A percentile compares a stretch with the other conserved stretches of the same genome.
phyloP scores from a whole-genome alignment of 2,329 filamentous ascomycete genomes.

The Dactylellina parvicollis region DNA sequence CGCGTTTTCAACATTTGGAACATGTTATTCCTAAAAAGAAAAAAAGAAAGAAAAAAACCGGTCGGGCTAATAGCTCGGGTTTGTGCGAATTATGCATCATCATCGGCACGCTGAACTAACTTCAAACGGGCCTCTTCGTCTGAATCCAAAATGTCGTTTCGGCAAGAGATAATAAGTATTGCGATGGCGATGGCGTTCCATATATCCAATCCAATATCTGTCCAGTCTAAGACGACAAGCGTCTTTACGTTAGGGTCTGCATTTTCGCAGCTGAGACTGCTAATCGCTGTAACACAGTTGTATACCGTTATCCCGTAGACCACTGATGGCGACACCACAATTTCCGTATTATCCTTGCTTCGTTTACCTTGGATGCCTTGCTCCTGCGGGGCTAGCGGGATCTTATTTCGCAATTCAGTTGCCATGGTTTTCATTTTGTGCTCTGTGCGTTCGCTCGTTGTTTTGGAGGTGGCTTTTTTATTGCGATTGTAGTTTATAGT shows the following conservation, averaged over 20 bases:
- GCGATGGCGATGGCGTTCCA: slow-evolving; percentile 50
- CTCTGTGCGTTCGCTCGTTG: slow-evolving; percentile 39
- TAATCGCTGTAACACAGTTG: slow-evolving; percentile 46
- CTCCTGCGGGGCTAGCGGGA: neutral
- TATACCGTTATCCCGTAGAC: slow-evolving; percentile 47
- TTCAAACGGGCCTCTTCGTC: slow-evolving; percentile 43
- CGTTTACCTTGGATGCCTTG: neutral
- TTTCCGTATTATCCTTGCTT: neutral
- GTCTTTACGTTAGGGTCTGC: slow-evolving; percentile 36
- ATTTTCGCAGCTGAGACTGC: slow-evolving; percentile 30
- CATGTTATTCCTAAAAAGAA: neutral
- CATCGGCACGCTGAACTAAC: slow-evolving; percentile 23
- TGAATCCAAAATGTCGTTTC: slow-evolving; percentile 51
- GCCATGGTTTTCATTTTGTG: slow-evolving; percentile 46
- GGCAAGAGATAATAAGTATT: slow-evolving; percentile 42
- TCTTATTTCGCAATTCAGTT: slow-evolving; percentile 21
- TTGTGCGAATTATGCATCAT: slow-evolving; percentile 22
- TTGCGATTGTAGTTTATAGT: slow-evolving; percentile 44
- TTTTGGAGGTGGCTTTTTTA: slow-evolving; percentile 33
- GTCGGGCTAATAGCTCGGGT: neutral
- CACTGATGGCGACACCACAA: slow-evolving; percentile 12
- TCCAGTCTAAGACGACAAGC: slow-evolving; percentile 43
- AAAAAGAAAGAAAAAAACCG: neutral
- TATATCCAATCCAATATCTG: slow-evolving; percentile 45
- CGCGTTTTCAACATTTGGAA: too few species aligned